Evolutionary conservation across 1,284 basidiomycete genomes (phyloP).

Genomic region (Ustilago loliicola): DNA sequence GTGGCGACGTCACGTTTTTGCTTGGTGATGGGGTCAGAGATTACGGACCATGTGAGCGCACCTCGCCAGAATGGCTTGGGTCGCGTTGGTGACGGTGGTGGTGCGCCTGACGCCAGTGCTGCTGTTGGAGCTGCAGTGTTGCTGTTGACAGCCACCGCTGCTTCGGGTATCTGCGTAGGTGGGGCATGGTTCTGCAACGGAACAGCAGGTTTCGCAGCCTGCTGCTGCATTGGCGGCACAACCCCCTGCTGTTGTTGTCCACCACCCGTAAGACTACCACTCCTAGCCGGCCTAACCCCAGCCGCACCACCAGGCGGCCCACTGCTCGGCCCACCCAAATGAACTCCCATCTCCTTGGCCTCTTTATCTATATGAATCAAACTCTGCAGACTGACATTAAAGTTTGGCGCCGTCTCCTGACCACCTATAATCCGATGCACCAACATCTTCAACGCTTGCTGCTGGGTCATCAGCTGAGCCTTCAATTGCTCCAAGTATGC

Average conservation of each 20-base stretch:
- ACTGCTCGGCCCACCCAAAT: slow-evolving; percentile 53
- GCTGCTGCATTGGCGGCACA: slow-evolving; percentile 1
- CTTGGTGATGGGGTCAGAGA: slow-evolving; percentile 41
- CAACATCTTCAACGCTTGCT: slow-evolving; percentile 53
- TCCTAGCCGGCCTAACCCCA: slow-evolving; percentile 22
- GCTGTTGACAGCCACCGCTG: background rate
- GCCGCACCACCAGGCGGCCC: slow-evolving; percentile 8
- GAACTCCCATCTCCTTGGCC: slow-evolving; percentile 57
- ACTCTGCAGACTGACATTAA: slow-evolving; percentile 56
- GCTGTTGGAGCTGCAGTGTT: background rate
- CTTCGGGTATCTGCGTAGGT: background rate
- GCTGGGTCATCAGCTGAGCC: slow-evolving; percentile 55
- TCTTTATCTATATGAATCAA: slow-evolving; percentile 64
- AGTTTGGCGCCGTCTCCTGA: slow-evolving; percentile 43
- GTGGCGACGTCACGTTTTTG: slow-evolving; percentile 52
- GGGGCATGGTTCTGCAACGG: too few relatives aligned
- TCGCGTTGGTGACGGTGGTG: slow-evolving; percentile 24
- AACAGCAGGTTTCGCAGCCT: slow-evolving; percentile 1
- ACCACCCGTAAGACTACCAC: slow-evolving; percentile 26
- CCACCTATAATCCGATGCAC: slow-evolving; percentile 48
- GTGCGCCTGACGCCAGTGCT: background rate
- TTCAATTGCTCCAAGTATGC: slow-evolving; percentile 57
- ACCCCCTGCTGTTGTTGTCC: background rate
- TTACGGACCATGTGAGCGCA: slow-evolving; percentile 57
- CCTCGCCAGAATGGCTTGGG: slow-evolving; percentile 60